These are phyloP conservation scores for Dothideomycetes sp. DNA, from an alignment of 2,329 filamentous ascomycete species.

Conservation along the genomic window DNA sequence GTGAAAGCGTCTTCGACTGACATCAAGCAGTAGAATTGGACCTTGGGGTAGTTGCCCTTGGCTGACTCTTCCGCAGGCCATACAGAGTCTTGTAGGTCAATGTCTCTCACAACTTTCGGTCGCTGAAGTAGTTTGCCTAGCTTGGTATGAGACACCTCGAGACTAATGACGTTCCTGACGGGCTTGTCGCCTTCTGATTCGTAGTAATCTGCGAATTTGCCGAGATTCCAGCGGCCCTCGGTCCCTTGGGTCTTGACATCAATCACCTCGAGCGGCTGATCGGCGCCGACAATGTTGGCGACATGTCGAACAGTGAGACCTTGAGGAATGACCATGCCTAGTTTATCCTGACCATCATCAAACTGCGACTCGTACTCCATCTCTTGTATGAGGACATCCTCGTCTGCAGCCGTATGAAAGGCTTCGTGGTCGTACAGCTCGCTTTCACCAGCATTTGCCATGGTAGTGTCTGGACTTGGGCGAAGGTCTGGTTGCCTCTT, in stretches of 20 bases:
- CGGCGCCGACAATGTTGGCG: constrained; percentile 51
- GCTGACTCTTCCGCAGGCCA: constrained; percentile 43
- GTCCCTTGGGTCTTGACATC: constrained; percentile 60
- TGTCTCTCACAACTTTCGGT: constrained; percentile 54
- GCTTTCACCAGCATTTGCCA: neutral
- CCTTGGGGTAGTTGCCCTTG: constrained; percentile 48
- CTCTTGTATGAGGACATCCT: constrained; percentile 20
- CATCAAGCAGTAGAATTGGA: constrained; percentile 61
- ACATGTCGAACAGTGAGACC: constrained; percentile 53
- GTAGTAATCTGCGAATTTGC: constrained; percentile 57
- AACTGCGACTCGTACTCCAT: constrained; percentile 37
- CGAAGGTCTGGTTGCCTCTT: constrained; percentile 17
- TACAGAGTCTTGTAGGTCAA: constrained; percentile 46
- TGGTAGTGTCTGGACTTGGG: constrained; percentile 13
- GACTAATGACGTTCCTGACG: constrained; percentile 58
- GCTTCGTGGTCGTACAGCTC: neutral
- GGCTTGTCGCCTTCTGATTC: constrained; percentile 51
- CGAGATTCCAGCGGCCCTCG: constrained; percentile 54
- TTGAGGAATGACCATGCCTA: constrained; percentile 58
- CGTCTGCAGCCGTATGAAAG: constrained; percentile 4
- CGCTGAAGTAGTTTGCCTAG: constrained; percentile 51
- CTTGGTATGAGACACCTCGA: constrained; percentile 55
- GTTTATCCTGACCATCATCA: constrained; percentile 53
- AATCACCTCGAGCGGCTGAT: constrained; percentile 54
- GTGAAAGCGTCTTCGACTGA: constrained; percentile 61